Percentiles rank a stretch among this genome's conserved stretches.
These are phyloP conservation scores for Pisolithus albus DNA, from an alignment of 768 basidiomycete genomes.

Conservation along the genomic window DNA sequence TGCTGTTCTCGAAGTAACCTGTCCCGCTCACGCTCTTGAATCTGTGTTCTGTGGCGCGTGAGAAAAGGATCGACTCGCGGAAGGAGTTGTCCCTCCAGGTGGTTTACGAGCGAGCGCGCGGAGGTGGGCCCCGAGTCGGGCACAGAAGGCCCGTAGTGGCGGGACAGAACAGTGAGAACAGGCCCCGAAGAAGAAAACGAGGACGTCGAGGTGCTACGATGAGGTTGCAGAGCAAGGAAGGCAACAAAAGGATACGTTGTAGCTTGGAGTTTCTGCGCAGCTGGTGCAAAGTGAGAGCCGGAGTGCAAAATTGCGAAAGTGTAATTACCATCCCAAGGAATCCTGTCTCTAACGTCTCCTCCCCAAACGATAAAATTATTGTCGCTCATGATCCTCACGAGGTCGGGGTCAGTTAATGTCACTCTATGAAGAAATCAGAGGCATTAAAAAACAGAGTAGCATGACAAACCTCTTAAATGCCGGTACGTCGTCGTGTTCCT, in stretches of 20 bases:
- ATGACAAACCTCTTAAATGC: constrained; percentile 72
- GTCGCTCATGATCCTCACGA: constrained; percentile 63
- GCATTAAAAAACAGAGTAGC: background rate
- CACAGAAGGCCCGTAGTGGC: constrained; percentile 64
- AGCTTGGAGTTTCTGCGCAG: constrained; percentile 68
- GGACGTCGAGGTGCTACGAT: constrained; percentile 35
- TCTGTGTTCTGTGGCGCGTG: constrained; percentile 45
- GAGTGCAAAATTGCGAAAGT: background rate
- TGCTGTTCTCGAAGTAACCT: constrained; percentile 71
- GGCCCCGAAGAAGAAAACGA: constrained; percentile 36
- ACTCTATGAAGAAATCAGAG: constrained; percentile 33
- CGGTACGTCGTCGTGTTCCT: constrained; percentile 84
- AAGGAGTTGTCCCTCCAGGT: constrained; percentile 65
- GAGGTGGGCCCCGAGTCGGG: constrained; percentile 54
- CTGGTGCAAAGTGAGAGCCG: constrained; percentile 22
- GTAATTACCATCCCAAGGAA: constrained; percentile 65
- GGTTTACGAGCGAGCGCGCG: constrained; percentile 51
- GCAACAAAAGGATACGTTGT: constrained; percentile 93
- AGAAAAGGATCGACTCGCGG: constrained; percentile 81
- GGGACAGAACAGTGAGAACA: constrained; percentile 73
- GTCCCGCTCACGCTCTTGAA: constrained; percentile 46
- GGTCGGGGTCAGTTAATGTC: constrained; percentile 66
- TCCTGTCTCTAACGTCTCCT: constrained; percentile 77
- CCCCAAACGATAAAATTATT: constrained; percentile 87
- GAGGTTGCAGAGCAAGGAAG: constrained; percentile 83